Percentiles rank a stretch among this genome's conserved stretches.
Conservation (phyloP, 495 filamentous ascomycete genomes). For the Aspergillus hancockii region DNA sequence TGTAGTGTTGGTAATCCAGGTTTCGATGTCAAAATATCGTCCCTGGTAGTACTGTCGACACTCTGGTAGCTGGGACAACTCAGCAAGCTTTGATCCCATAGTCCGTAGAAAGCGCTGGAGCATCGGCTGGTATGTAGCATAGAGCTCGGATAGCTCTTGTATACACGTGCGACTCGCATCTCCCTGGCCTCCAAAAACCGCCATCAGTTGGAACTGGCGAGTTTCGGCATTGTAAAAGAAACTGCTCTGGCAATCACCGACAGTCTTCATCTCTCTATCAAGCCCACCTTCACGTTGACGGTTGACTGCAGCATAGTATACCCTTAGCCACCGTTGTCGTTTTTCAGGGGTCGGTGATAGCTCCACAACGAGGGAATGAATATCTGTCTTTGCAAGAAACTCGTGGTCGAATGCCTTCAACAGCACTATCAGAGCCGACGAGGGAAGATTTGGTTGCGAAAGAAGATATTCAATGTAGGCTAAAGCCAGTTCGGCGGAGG, state of each 20-base stretch:
- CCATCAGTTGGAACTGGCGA: constrained; percentile 20
- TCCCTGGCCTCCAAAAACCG: constrained; percentile 29
- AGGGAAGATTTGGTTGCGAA: not conserved
- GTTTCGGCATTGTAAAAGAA: constrained; percentile 19
- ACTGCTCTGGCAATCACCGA: constrained; percentile 7
- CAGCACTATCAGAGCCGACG: constrained; percentile 5
- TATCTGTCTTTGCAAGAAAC: constrained; percentile 24
- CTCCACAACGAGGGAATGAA: constrained; percentile 21
- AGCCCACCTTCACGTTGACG: not conserved
- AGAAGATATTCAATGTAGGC: constrained; percentile 18
- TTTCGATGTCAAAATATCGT: constrained; percentile 17
- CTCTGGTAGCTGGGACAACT: constrained; percentile 15
- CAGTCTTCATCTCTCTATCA: not conserved
- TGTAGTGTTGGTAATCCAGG: constrained; percentile 24
- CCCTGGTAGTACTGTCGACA: constrained; percentile 13
- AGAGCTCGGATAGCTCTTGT: constrained; percentile 23
- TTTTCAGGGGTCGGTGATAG: not conserved
- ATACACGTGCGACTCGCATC: constrained; percentile 24
- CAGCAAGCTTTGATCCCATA: constrained; percentile 18
- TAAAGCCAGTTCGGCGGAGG: constrained; percentile 12
- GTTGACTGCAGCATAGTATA: constrained; percentile 22
- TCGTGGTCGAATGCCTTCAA: constrained; percentile 13
- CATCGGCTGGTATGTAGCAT: constrained; percentile 22
- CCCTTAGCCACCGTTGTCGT: constrained; percentile 14
- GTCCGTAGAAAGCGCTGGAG: constrained; percentile 14